A percentile compares a stretch with the other conserved stretches of the same genome.
Evolutionary conservation across 129 eudicot species (phyloP).

Genomic region (Chrysanthemum seticuspe): DNA sequence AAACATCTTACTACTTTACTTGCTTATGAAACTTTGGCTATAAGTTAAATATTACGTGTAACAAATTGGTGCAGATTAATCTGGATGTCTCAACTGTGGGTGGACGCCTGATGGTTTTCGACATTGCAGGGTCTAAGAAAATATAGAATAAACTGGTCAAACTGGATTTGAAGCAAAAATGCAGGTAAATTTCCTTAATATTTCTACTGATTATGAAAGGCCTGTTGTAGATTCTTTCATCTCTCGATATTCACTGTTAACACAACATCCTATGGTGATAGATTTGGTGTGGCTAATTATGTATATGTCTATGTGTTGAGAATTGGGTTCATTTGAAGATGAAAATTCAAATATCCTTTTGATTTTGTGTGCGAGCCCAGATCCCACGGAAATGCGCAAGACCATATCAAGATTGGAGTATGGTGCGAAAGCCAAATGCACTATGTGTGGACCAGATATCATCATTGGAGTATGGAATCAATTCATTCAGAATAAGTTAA

Average conservation of each 20-base stretch:
- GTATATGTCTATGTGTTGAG: too few relatives aligned
- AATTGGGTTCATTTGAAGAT: too few relatives aligned
- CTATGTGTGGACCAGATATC: constrained; percentile 76
- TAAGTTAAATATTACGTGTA: too few relatives aligned
- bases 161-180: constrained; percentile 86
- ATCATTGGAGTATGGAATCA: too few relatives aligned
- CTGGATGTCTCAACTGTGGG: constrained; percentile 97
- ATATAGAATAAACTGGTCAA: constrained; percentile 97
- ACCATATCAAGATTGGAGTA: constrained; percentile 88
- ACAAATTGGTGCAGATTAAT: constrained; percentile 50
- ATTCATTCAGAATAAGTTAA: not conserved
- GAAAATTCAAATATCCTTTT: constrained; percentile 31
- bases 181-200: constrained; percentile 53
- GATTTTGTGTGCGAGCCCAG: constrained; percentile 92
- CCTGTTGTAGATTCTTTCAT: not conserved
- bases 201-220: not conserved
- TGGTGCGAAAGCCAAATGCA: constrained; percentile 95
- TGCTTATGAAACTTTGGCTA: too few relatives aligned
- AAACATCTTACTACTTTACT: too few relatives aligned
- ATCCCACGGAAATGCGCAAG: constrained; percentile 88
- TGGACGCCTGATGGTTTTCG: constrained; percentile 79
- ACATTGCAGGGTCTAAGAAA: constrained; percentile 99
- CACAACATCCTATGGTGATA: too few relatives aligned
- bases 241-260: too few relatives aligned
- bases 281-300: too few relatives aligned